Evolutionary conservation across 1,284 basidiomycete species (phyloP), one percentile per base, ranked within the genome.

Genomic region (Microbotryum intermedium): DNA sequence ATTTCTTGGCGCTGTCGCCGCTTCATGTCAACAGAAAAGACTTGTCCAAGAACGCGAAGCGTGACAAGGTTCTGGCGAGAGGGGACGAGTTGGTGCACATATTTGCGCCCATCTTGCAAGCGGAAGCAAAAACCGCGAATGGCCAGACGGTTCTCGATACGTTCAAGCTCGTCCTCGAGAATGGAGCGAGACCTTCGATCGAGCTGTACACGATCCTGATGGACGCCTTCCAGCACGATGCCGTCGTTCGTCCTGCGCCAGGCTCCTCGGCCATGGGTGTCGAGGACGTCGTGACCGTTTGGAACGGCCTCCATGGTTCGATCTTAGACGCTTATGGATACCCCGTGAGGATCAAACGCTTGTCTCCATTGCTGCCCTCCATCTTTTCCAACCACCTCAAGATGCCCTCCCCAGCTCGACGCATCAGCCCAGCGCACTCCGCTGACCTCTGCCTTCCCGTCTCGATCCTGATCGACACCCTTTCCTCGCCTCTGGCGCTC

Each of bases 401-500:
- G n/a, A 30, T 23, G 34, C 50, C 7, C 20, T 18, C 30, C 18
- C 50, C 29, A 7, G 20, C 29, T 7, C 30, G 54, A 8, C 53
- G 30, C 2, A 53, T 68, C 42, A 70, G 59, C 39, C 58, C 66
- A 11, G 70, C 61, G 39, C 69, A 67, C 49, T 73, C 80, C 44
- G 84, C 84, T 69, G 73, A 85, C 18, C 79, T 95, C 51, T 87
- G 84, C 67, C 74, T 86, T 51, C 88, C 93, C 0, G 76, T 97
- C 9, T 91, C 90, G 13, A 87, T 92, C 68, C 87, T 86, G 73
- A 83, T 97, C 64, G 84, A 90, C 68, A 81, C 83, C 4, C 76
- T 92, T 44, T 39, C 34, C 11, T 39, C 34, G 34, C 34, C 11
- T 16, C 34, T 16, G 11, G 88, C 88, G 4, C 46, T 47, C 1